Conservation (phyloP, 192 early-diverging fungal genomes). For the Backusella macrospora region DNA sequence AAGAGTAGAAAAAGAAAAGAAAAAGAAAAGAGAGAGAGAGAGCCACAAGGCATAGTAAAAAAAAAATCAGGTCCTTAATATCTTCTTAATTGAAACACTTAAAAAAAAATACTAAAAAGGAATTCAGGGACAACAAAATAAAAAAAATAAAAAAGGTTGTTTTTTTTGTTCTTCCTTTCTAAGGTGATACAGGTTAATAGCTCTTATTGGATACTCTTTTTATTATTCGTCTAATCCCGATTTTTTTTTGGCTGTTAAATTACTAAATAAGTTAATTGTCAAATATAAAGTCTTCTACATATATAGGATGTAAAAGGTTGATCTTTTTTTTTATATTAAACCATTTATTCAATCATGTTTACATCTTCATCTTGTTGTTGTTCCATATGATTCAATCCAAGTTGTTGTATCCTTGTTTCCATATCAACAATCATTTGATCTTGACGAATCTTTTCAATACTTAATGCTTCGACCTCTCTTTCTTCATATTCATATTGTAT, state of each 20-base stretch:
- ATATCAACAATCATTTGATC: constrained; percentile 1
- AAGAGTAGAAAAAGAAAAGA: too few relatives aligned
- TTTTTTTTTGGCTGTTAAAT: not conserved
- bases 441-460: not conserved
- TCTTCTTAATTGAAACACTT: too few relatives aligned
- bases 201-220: not conserved
- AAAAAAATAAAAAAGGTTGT: too few relatives aligned
- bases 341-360: constrained; percentile 4
- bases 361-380: not conserved
- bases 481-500: not conserved
- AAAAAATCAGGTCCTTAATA: too few relatives aligned
- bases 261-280: not conserved
- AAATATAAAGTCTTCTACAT: too few relatives aligned
- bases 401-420: not conserved
- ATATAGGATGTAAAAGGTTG: too few relatives aligned
- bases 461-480: not conserved
- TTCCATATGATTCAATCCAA: not conserved
- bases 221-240: not conserved
- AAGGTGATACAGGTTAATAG: too few relatives aligned
- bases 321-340: not conserved
- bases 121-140: too few relatives aligned
- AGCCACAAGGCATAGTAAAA: too few relatives aligned
- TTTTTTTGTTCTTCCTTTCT: too few relatives aligned
- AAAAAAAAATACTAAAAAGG: too few relatives aligned
- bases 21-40: too few relatives aligned